A percentile compares a stretch with the other conserved stretches of the same genome.
Evolutionary conservation across 805 yeast species (phyloP).

Genomic region (Saturnispora sanitii): DNA sequence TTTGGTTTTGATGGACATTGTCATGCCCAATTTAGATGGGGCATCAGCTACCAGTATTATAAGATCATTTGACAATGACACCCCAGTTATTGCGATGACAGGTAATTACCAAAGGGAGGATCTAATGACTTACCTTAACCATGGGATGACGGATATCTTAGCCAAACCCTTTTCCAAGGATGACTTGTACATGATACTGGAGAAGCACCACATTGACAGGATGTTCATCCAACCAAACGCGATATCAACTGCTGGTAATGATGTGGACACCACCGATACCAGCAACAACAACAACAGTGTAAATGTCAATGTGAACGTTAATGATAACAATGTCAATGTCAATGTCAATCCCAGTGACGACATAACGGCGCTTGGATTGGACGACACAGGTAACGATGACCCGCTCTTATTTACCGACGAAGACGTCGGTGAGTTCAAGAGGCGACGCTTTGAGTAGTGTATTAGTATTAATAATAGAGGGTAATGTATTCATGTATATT

Average conservation of each 20-base stretch:
- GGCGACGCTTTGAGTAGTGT: not conserved
- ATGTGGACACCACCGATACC: not conserved
- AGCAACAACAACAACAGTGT: too few species aligned
- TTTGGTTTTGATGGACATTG: slow-evolving; percentile 77
- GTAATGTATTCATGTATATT: not conserved
- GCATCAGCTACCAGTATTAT: slow-evolving; percentile 87
- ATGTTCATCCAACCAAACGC: slow-evolving; percentile 18
- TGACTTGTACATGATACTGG: slow-evolving; percentile 68
- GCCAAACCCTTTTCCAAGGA: slow-evolving; percentile 92
- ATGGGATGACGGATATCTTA: slow-evolving; percentile 87
- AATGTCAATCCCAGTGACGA: not conserved
- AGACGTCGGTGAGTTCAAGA: not conserved
- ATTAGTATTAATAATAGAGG: not conserved
- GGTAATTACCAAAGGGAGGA: slow-evolving; percentile 81
- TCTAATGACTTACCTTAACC: slow-evolving; percentile 66
- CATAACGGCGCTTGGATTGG: not conserved
- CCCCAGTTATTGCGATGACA: slow-evolving; percentile 93
- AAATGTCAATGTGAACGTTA: too few species aligned
- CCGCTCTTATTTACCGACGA: not conserved
- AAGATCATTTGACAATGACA: slow-evolving; percentile 68
- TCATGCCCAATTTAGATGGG: slow-evolving; percentile 83
- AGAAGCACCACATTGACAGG: slow-evolving; percentile 55
- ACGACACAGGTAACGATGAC: not conserved
- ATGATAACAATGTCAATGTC: too few species aligned
- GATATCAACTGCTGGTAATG: not conserved